Evolutionary conservation across 2,329 filamentous ascomycete species (phyloP), one percentile per base, ranked within the genome.

Genomic region (Leptographium wingfieldii): DNA sequence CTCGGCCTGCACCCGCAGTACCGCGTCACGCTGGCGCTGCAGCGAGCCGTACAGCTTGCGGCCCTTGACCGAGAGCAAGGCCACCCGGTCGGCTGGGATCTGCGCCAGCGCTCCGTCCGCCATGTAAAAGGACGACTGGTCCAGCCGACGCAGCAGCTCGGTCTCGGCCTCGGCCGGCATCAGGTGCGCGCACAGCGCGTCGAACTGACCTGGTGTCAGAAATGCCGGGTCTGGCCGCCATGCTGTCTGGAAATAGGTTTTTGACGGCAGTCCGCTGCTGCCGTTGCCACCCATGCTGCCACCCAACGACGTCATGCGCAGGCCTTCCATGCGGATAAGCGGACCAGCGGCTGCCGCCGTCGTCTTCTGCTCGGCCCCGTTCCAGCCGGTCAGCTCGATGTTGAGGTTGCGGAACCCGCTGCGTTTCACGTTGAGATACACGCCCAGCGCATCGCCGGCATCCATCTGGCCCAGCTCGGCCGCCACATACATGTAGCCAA

Each of bases 401-500:
- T 60, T 56, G 16, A 65, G 59, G 40, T 65, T 63, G 57, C 63
- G 61, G 60, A 64, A 64, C 35, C 62, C 63, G 51, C 60, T 62
- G 46, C 60, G 62, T 31, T 55, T 55, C 35, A 65, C 57, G 40
- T 58, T 57, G 5, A 65, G 58, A 22, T 59, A 62, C 2, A 63
- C 60, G 38, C 49, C 51, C 9, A 65, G 55, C 14, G 27, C 16
- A 14, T 63, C 59, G 25, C 62, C 61, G 5, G 63, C 55, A 1
- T 31, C 12, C 1, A 56, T 54, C 1, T 54, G 22, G 27, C 22
- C 59, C 31, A 65, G 58, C n/a, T 51, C 35, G 1, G 60, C 61
- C 7, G 59, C 22, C n/a, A 65, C 60, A 33, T 40, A 60, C 48
- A 65, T 61, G 56, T 61, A 55, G 9, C 46, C 58, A 25, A 65